Evolutionary conservation across 139 green algal genomes (phyloP).

Genomic region (Pycnococcus provasolii): DNA sequence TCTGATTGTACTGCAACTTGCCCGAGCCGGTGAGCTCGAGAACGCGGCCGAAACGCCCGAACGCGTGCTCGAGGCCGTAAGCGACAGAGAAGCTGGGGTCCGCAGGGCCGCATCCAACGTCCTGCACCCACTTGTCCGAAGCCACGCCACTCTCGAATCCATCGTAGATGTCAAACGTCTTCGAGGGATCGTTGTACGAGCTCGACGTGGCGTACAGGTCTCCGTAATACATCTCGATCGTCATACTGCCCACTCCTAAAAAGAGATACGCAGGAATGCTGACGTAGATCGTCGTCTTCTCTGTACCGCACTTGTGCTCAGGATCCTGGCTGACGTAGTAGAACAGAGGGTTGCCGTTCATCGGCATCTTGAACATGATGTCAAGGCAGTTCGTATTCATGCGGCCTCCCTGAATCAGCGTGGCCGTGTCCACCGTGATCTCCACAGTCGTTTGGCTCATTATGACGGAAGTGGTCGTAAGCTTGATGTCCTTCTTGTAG

Average conservation of each 20-base stretch:
- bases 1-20: not conserved
- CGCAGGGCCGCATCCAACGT: not conserved
- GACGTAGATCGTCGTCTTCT: slow-evolving; percentile 22
- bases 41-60: not conserved
- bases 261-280: not conserved
- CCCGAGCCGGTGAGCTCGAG: not conserved
- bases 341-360: slow-evolving; percentile 7
- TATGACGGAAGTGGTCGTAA: not conserved
- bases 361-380: slow-evolving; percentile 9
- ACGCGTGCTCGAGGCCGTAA: not conserved
- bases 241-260: not conserved
- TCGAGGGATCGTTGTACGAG: not conserved
- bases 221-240: slow-evolving; percentile 23
- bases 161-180: slow-evolving; percentile 19
- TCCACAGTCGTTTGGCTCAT: not conserved
- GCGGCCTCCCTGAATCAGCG: slow-evolving; percentile 12
- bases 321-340: not conserved
- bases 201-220: slow-evolving; percentile 5
- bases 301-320: slow-evolving; percentile 1
- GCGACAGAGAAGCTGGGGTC: not conserved
- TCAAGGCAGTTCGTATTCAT: slow-evolving; percentile 19
- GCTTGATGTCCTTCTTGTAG: slow-evolving; percentile 13
- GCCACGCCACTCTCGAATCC: not conserved
- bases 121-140: not conserved
- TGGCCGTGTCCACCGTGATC: slow-evolving; percentile 19